Evolutionary conservation across 306 rosid genomes (phyloP).

Genomic region (Arachis hypogaea): DNA sequence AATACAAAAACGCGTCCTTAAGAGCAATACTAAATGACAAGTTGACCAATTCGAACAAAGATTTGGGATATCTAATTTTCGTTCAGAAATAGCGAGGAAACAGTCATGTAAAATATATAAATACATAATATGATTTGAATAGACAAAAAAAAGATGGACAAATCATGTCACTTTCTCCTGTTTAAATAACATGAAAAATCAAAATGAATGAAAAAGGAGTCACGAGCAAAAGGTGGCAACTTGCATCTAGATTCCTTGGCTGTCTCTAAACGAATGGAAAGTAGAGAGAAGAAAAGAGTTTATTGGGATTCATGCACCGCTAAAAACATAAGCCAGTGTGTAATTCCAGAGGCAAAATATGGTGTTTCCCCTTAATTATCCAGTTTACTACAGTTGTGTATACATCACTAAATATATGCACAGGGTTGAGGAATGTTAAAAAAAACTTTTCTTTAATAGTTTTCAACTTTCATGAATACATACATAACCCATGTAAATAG

Average conservation of each 20-base stretch:
- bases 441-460: not conserved
- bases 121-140: not conserved
- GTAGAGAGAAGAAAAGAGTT: not conserved
- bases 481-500: not conserved
- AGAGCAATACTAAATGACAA: not conserved
- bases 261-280: not conserved
- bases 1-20: not conserved
- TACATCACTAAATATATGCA: not conserved
- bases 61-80: not conserved
- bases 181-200: too few species aligned
- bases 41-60: not conserved
- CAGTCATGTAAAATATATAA: not conserved
- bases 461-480: not conserved
- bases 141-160: not conserved
- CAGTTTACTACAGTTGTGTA: not conserved
- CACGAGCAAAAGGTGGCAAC: not conserved
- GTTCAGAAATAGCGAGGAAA: not conserved
- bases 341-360: not conserved
- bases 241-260: not conserved
- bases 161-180: not conserved
- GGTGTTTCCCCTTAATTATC: not conserved
- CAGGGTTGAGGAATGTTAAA: not conserved
- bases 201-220: not conserved
- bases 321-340: not conserved
- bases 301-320: not conserved